Conservation (phyloP, 2,329 filamentous ascomycete species). For the Diplocarpon rosae region DNA sequence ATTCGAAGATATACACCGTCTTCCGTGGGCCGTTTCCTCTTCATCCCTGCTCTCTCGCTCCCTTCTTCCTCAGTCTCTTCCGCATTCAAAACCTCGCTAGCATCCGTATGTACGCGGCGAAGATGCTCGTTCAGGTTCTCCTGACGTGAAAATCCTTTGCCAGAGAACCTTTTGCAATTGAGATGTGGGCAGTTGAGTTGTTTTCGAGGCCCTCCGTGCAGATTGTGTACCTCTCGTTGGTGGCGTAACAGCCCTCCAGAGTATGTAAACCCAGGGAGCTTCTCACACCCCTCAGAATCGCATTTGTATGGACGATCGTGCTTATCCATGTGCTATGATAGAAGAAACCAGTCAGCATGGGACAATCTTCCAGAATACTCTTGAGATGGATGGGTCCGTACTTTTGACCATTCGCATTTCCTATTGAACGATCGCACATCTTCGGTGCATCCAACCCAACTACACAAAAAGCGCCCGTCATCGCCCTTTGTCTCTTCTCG, state of each 20-base stretch:
- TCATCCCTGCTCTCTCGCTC: conserved; percentile 38
- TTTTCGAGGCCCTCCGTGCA: conserved; percentile 67
- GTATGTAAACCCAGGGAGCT: conserved; percentile 89
- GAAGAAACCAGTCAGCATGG: neutral
- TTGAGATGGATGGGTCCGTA: conserved; percentile 38
- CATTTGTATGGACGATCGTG: conserved; percentile 92
- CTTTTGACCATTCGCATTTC: conserved; percentile 81
- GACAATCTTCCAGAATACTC: neutral
- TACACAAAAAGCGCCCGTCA: conserved; percentile 70
- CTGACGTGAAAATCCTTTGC: conserved; percentile 82
- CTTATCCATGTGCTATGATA: conserved; percentile 81
- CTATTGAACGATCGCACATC: conserved; percentile 58
- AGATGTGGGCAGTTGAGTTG: conserved; percentile 74
- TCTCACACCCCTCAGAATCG: conserved; percentile 70
- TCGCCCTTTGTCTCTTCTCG: conserved; percentile 49
- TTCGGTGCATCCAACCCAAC: conserved; percentile 56
- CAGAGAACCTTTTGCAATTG: conserved; percentile 81
- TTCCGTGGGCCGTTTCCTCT: conserved; percentile 35
- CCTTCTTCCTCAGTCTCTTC: conserved; percentile 31
- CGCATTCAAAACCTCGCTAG: neutral
- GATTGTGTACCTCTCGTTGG: conserved; percentile 80
- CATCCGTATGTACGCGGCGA: conserved; percentile 67
- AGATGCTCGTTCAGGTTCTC: conserved; percentile 93
- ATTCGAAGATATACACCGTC: conserved; percentile 38
- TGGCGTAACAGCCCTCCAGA: conserved; percentile 82